Evolutionary conservation across 495 filamentous ascomycete species (phyloP).

Genomic region (Elasticomyces elasticus): DNA sequence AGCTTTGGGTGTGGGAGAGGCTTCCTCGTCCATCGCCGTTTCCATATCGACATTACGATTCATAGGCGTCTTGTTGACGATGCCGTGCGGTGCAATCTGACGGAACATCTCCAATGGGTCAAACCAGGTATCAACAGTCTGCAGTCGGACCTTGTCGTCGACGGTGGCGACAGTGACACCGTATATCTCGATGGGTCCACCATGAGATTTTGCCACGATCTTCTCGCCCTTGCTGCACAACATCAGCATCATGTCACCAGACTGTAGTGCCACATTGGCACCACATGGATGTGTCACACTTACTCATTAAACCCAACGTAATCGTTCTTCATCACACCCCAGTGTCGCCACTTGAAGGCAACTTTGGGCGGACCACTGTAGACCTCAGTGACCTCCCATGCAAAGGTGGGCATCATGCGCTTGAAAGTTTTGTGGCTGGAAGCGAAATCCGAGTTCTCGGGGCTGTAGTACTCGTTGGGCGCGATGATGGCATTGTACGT

Average conservation of each 20-base stretch:
- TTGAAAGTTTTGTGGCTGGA: conserved; percentile 58
- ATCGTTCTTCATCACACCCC: conserved; percentile 55
- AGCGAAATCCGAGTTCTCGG: conserved; percentile 46
- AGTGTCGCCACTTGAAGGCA: conserved; percentile 54
- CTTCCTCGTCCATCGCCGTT: conserved; percentile 8
- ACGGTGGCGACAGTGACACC: conserved; percentile 51
- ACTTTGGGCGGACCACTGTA: conserved; percentile 52
- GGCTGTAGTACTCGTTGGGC: conserved; percentile 52
- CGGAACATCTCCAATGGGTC: conserved; percentile 58
- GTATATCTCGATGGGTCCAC: conserved; percentile 41
- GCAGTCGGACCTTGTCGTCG: conserved; percentile 47
- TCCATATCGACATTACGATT: conserved; percentile 14
- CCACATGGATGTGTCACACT: conserved; percentile 10
- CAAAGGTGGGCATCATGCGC: conserved; percentile 59
- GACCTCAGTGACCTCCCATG: conserved; percentile 59
- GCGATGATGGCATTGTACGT: conserved; percentile 60
- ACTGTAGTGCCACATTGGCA: neutral
- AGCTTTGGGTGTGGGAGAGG: neutral
- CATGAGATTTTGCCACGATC: conserved; percentile 46
- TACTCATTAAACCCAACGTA: conserved; percentile 53
- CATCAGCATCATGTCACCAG: conserved; percentile 6
- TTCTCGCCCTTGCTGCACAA: conserved; percentile 47
- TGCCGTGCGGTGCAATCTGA: conserved; percentile 44
- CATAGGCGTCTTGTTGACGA: conserved; percentile 33
- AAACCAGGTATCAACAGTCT: conserved; percentile 51